Percentiles rank a stretch among this genome's conserved stretches.
phyloP scores from a whole-genome alignment of 345 rosid species.

The Moricandia arvensis region DNA sequence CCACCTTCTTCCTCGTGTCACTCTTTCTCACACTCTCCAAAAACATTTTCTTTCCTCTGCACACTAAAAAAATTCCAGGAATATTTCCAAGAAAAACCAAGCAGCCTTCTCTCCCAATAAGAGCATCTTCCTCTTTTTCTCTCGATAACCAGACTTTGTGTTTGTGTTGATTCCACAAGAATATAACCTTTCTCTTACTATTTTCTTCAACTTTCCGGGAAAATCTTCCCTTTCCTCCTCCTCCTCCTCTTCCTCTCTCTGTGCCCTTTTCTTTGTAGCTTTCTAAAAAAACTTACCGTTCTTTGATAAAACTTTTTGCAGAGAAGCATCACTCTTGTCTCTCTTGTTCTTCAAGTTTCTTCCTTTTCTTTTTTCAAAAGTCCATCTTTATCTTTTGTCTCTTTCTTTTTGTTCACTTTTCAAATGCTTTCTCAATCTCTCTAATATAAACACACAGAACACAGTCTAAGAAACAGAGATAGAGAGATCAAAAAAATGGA shows the following conservation, averaged over 20 bases:
- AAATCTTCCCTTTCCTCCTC: conserved; percentile 4
- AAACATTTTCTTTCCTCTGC: conserved; percentile 16
- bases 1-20: conserved; percentile 35
- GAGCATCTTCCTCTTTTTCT: too few species aligned
- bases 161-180: conserved; percentile 26
- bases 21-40: conserved; percentile 32
- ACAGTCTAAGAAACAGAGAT: neutral
- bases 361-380: too few species aligned
- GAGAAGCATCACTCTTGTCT: conserved; percentile 18
- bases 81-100: conserved; percentile 31
- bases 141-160: neutral
- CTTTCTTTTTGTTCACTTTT: conserved; percentile 10
- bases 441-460: conserved; percentile 17
- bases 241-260: neutral
- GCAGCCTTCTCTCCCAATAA: neutral
- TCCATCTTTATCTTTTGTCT: conserved; percentile 47
- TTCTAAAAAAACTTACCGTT: conserved; percentile 19
- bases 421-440: conserved; percentile 38
- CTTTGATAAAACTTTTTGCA: conserved; percentile 22
- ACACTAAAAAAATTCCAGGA: conserved; percentile 9
- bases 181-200: conserved; percentile 5
- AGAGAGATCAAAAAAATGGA: neutral
- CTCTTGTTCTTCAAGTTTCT: conserved; percentile 33
- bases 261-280: neutral
- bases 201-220: conserved; percentile 28